Evolutionary conservation across 345 rosid species (phyloP), one percentile per base, ranked within the genome.

Genomic region (Jatropha curcas): DNA sequence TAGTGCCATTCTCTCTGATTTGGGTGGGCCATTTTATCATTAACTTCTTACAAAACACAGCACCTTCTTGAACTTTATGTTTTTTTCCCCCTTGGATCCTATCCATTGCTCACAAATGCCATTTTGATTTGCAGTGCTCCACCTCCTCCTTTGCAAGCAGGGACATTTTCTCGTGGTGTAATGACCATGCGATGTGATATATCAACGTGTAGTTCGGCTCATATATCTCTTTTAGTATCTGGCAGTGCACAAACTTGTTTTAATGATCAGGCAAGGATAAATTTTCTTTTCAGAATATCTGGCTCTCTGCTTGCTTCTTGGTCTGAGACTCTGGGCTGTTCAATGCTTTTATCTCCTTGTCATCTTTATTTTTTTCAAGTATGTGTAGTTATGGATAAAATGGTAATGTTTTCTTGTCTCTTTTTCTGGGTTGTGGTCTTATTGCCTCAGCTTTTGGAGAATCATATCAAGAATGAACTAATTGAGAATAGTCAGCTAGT

Each of bases 141-240:
- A 64, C 96, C 98, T 61, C 99, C 99, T 20, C 99, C 99, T 60
- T 96, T 93, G 77, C 99, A 96, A 77, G 99, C 98, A n/a, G 99
- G 98, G 75, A 78, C 97, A 76, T 93, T 91, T 82, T 86, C 97
- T 81, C 99, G 97, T 77, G 99, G 99, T 75, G 96, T 96, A 22
- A 93, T 96, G 72, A 96, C 99, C 73, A 96, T 96, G 99, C 86
- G 96, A 48, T 96, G 99, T 79, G 99, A 96, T 82, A 67, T 96
- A 71, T 93, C 96, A 39, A 96, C 99, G 24, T 87, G 94, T 84
- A 86, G 92, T 84, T 87, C 88, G 28, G 96, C 98, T 57, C 98
- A 93, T 62, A 80, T 93, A 73, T 96, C 99, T 55, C 89, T 96
- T 68, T 74, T 96, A 79, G 98, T 93, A 73, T 96, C 99, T 60